These are phyloP conservation scores for Cercospora sp. DNA, from an alignment of 2,329 filamentous ascomycete species.

Conservation along the genomic window DNA sequence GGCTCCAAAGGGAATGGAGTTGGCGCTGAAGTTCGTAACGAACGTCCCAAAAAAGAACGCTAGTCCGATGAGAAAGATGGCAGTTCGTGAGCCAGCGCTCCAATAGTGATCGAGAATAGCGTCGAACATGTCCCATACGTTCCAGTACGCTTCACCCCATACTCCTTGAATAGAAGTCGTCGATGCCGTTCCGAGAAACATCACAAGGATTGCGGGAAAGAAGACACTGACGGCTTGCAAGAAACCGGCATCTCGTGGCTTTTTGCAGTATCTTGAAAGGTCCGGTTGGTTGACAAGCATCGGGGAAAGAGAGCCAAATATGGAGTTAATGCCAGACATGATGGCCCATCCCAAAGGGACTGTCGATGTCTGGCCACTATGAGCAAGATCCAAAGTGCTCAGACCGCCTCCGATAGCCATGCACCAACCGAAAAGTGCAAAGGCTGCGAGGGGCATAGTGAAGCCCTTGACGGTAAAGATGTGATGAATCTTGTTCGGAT, in stretches of 20 bases:
- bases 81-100: conserved; percentile 42
- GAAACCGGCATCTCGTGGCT: conserved; percentile 34
- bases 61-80: conserved; percentile 44
- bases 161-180: conserved; percentile 41
- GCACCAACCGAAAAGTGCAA: conserved; percentile 32
- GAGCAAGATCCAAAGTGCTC: conserved; percentile 28
- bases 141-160: conserved; percentile 48
- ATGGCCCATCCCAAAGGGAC: conserved; percentile 41
- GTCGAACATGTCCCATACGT: conserved; percentile 47
- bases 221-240: conserved; percentile 47
- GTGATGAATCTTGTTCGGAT: conserved; percentile 36
- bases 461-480: conserved; percentile 24
- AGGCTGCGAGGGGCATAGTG: conserved; percentile 46
- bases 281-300: conserved; percentile 47
- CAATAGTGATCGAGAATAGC: conserved; percentile 45
- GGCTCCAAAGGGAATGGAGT: conserved; percentile 46
- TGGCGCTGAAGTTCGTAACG: conserved; percentile 47
- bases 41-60: conserved; percentile 45
- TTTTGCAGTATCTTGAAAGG: conserved; percentile 44
- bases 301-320: conserved; percentile 33
- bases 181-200: conserved; percentile 47
- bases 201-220: conserved; percentile 45
- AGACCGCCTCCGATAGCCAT: conserved; percentile 41
- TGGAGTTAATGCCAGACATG: conserved; percentile 47
- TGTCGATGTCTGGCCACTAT: background rate